Evolutionary conservation across 345 rosid species (phyloP), one percentile per base, ranked within the genome.

Genomic region (Salix exigua): DNA sequence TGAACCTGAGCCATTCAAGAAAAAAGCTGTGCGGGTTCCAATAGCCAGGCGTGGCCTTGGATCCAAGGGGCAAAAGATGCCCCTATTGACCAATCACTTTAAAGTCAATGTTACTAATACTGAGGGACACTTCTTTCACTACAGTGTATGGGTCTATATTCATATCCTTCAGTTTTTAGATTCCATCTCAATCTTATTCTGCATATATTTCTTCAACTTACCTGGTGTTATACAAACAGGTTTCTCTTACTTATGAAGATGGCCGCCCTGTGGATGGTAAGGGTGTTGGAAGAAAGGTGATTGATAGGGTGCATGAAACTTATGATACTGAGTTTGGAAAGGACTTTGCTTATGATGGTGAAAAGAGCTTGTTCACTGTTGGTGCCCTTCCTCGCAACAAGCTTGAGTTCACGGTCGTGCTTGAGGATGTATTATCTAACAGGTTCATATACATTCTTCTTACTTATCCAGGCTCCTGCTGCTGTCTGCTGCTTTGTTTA

Each of bases 261-360:
- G 99, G 94, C 4, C 87, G 85, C 33, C 92, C 97, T 17, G 94
- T 89, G 2, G 96, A 89, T 26, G 94, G 85, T 1, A 91, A 91
- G 79, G 93, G 98, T 17, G 72, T 87, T 9, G 97, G 96, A 33
- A 85, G 98, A 71, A 88, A 82, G 73, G 89, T 91, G 33, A 82
- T 93, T 65, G 90, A 91, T 19, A 84, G 80, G 76, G 94, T 93
- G 44, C 93, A 93, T 19, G 90, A 89, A 61, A 93, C 96, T 0
- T 90, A 96, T 58, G 75, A 26, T 33, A 70, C 68, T 44, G 93
- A 91, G 48, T 76, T 95, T 7, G 87, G 84, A 37, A 96, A 91
- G 73, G 76, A 87, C 46, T 91, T 96, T 81, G 99, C 99, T 7
- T 96, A 96, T 80, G 98, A 96, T 77, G 99, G 99, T 1, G 98